phyloP scores from a whole-genome alignment of 2,329 filamentous ascomycete genomes.

The Alternaria alternata region DNA sequence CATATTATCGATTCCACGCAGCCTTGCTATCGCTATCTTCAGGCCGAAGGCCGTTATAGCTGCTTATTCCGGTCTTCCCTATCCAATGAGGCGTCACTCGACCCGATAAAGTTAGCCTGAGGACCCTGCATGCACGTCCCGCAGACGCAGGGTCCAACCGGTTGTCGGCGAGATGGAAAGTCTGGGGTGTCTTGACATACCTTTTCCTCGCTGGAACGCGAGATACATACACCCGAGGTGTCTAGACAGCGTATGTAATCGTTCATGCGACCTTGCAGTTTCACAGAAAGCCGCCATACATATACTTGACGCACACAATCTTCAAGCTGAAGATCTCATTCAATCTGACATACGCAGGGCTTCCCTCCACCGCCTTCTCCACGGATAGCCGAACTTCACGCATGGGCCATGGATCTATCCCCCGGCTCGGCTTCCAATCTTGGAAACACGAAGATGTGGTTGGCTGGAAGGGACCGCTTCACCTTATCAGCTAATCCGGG shows the following conservation, averaged over 20 bases:
- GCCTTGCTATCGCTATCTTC: not conserved
- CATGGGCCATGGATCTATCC: constrained; percentile 1
- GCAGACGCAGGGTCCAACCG: constrained; percentile 12
- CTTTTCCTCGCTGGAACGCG: too few relatives aligned
- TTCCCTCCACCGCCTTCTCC: constrained; percentile 2
- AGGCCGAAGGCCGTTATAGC: not conserved
- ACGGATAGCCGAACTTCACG: not conserved
- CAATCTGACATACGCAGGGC: not conserved
- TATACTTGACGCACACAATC: fast-evolving
- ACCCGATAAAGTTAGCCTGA: not conserved
- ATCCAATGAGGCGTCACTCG: not conserved
- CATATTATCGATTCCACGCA: too few relatives aligned
- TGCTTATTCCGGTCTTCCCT: not conserved
- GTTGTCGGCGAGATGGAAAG: constrained; percentile 8
- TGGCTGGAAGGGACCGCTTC: not conserved
- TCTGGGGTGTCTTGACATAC: constrained; percentile 7
- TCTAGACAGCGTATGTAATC: too few relatives aligned
- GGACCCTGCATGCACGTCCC: constrained; percentile 13
- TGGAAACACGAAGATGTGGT: not conserved
- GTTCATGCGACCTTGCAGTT: fast-evolving
- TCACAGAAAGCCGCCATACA: not conserved
- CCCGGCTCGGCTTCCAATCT: constrained; percentile 1
- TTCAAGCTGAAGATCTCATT: too few relatives aligned
- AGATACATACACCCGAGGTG: not conserved
- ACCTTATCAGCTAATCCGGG: constrained; percentile 3